Conservation (phyloP, 169 alveolate species). For the Babesia gibsoni region DNA sequence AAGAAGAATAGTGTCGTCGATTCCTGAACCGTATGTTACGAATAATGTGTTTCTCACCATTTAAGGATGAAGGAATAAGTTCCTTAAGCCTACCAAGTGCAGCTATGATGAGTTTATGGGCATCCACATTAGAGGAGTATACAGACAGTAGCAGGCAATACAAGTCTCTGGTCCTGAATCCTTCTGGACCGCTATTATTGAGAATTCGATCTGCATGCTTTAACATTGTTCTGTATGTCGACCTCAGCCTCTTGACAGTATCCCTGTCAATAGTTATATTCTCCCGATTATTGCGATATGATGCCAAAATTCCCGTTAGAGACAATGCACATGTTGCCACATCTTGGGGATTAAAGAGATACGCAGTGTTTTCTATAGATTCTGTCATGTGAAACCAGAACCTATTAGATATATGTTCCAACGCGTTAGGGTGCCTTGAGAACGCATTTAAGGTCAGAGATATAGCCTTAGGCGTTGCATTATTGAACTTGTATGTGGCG, state of each 20-base stretch:
- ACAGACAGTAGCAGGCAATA: slow-evolving; percentile 20
- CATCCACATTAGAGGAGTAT: slow-evolving; percentile 6
- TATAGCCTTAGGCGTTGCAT: slow-evolving; percentile 39
- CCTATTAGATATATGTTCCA: background rate
- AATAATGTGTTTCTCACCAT: background rate
- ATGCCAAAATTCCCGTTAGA: slow-evolving; percentile 3
- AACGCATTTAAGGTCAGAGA: slow-evolving; percentile 37
- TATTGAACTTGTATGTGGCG: slow-evolving; percentile 12
- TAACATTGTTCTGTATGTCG: background rate
- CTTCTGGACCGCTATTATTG: background rate
- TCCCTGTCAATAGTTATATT: background rate
- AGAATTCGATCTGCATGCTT: background rate
- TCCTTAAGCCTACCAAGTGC: background rate
- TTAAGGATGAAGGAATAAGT: slow-evolving; percentile 4
- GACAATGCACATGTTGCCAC: slow-evolving; percentile 4
- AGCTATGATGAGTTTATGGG: background rate
- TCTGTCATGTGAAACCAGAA: slow-evolving; percentile 6
- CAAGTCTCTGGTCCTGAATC: slow-evolving; percentile 25
- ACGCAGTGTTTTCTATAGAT: background rate
- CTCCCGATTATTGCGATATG: background rate
- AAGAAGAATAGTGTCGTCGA: slow-evolving; percentile 8
- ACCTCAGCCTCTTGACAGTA: background rate
- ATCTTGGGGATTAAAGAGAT: background rate
- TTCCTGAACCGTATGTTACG: background rate
- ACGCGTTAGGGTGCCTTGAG: slow-evolving; percentile 15